Conservation (phyloP, 2,329 filamentous ascomycete species). For the Aspergillus sergii region DNA sequence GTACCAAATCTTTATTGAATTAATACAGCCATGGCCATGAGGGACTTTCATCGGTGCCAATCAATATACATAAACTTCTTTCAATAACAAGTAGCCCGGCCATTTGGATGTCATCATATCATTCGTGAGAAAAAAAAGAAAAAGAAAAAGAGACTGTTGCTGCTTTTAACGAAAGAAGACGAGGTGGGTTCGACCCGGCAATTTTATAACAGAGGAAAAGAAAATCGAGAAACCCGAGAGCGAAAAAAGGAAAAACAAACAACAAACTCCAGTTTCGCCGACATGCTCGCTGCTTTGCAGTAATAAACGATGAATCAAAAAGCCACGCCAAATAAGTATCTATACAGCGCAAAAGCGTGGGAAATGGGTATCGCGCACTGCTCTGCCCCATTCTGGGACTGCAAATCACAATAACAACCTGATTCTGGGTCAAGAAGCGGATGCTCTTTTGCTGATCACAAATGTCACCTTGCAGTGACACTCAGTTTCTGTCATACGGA, state of each 20-base stretch:
- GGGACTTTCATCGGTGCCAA: conserved; percentile 24
- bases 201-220: conserved; percentile 12
- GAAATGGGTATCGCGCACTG: conserved; percentile 31
- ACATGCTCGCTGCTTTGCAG: conserved; percentile 14
- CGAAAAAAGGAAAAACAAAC: conserved; percentile 13
- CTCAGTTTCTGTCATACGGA: conserved; percentile 15
- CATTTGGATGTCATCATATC: conserved; percentile 19
- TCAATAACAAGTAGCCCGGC: conserved; percentile 15
- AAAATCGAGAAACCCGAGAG: conserved; percentile 21
- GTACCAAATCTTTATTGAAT: conserved; percentile 22
- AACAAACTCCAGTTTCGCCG: conserved; percentile 29
- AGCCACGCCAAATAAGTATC: conserved; percentile 19
- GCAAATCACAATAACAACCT: neutral
- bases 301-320: conserved; percentile 13
- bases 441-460: neutral
- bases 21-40: conserved; percentile 32
- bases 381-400: conserved; percentile 5
- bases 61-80: conserved; percentile 30
- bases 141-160: neutral
- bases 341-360: conserved; percentile 25
- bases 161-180: conserved; percentile 9
- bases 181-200: conserved; percentile 7
- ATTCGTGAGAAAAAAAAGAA: neutral
- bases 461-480: neutral
- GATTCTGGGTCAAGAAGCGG: neutral